A percentile compares a stretch with the other conserved stretches of the same genome.
Evolutionary conservation across 257 asterid genomes (phyloP).

Genomic region (Cruciata laevipes): DNA sequence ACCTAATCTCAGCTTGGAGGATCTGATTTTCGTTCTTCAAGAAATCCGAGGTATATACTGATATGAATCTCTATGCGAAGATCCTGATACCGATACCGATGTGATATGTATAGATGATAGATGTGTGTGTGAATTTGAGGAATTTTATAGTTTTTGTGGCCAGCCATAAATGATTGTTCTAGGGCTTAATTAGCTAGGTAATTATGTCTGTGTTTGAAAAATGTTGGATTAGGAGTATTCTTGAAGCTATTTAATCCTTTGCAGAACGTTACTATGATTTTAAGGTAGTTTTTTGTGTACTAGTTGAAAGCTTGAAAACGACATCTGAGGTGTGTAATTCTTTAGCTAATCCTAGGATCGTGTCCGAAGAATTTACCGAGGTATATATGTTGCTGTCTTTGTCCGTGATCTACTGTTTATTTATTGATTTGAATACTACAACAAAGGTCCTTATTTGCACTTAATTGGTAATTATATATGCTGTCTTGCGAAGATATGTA

Average conservation of each 20-base stretch:
- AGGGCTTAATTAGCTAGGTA: neutral
- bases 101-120: too few relatives aligned
- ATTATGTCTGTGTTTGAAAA: neutral
- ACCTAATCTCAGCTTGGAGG: neutral
- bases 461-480: neutral
- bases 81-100: neutral
- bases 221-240: neutral
- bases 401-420: neutral
- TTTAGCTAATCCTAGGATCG: too few relatives aligned
- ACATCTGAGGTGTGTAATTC: neutral
- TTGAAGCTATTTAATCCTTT: too few relatives aligned
- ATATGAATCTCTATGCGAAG: neutral
- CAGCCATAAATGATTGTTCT: neutral
- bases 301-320: neutral
- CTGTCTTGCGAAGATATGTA: neutral
- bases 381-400: neutral
- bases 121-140: neutral
- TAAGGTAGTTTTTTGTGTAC: neutral
- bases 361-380: neutral
- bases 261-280: neutral
- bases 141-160: neutral
- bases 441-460: neutral
- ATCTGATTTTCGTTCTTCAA: neutral
- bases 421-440: neutral
- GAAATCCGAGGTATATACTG: neutral